Evolutionary conservation across 495 filamentous ascomycete genomes (phyloP).

Genomic region (Xylaria castorea): DNA sequence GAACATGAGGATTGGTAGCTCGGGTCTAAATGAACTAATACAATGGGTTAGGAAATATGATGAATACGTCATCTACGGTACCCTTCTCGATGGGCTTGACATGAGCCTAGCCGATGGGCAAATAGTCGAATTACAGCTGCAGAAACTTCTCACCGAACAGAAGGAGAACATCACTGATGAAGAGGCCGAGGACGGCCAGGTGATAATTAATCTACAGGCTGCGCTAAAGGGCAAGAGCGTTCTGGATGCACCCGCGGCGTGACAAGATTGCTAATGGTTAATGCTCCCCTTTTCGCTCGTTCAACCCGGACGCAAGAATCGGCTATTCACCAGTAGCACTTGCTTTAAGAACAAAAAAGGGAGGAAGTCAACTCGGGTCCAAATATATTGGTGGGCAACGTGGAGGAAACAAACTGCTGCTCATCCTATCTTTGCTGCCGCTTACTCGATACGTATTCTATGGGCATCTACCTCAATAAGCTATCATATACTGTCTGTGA

Average conservation of each 20-base stretch:
- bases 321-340: neutral
- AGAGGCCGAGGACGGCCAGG: neutral
- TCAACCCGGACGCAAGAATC: neutral
- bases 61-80: conserved; percentile 32
- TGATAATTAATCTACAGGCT: conserved; percentile 11
- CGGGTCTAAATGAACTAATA: conserved; percentile 17
- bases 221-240: conserved; percentile 19
- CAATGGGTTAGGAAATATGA: conserved; percentile 29
- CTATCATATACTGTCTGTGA: neutral
- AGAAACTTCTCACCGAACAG: conserved; percentile 22
- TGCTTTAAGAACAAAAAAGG: neutral
- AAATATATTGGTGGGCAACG: neutral
- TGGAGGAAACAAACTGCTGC: neutral
- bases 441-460: neutral
- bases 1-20: conserved; percentile 27
- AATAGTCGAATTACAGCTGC: conserved; percentile 30
- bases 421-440: neutral
- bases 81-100: conserved; percentile 31
- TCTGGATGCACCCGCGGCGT: neutral
- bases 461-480: neutral
- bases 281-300: neutral
- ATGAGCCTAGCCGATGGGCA: conserved; percentile 34
- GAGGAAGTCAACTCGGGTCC: neutral
- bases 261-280: neutral
- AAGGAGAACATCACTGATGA: neutral